These are phyloP conservation scores for Phytophthora agathidicida DNA, from an alignment of 352 stramenopile genomes.

Conservation along the genomic window DNA sequence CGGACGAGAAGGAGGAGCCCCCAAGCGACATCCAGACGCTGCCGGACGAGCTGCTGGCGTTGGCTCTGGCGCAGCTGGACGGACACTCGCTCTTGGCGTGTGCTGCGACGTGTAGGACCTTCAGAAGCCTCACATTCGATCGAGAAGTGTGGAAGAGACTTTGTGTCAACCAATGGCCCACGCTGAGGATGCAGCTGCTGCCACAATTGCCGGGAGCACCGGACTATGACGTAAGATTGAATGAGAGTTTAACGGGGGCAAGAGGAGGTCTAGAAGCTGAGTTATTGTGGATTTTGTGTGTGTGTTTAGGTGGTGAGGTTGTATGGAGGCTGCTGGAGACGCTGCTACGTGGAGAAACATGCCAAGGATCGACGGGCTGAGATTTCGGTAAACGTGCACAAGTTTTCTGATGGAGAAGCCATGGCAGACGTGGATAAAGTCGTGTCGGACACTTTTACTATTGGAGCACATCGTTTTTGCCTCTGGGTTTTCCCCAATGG, in stretches of 20 bases:
- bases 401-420: slow-evolving; percentile 46
- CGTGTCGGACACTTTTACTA: slow-evolving; percentile 75
- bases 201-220: slow-evolving; percentile 73
- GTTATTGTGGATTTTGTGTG: slow-evolving; percentile 8
- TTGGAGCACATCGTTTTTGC: slow-evolving; percentile 77
- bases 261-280: slow-evolving; percentile 16
- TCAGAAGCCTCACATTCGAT: slow-evolving; percentile 58
- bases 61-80: slow-evolving; percentile 57
- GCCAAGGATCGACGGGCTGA: slow-evolving; percentile 52
- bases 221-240: slow-evolving; percentile 75
- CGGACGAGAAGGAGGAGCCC: neutral
- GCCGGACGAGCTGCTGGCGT: slow-evolving; percentile 58
- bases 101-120: slow-evolving; percentile 47
- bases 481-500: slow-evolving; percentile 81
- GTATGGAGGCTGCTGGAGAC: slow-evolving; percentile 76
- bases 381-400: slow-evolving; percentile 56
- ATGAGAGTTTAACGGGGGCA: neutral
- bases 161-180: slow-evolving; percentile 65
- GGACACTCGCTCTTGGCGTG: slow-evolving; percentile 60
- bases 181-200: slow-evolving; percentile 57
- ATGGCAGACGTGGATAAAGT: slow-evolving; percentile 63
- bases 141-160: slow-evolving; percentile 72
- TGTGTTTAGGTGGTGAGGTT: slow-evolving; percentile 63
- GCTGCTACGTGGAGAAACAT: slow-evolving; percentile 69
- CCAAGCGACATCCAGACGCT: slow-evolving; percentile 40